Evolutionary conservation across 2,329 filamentous ascomycete genomes (phyloP).

Genomic region (Ambrosiella cleistominuta): DNA sequence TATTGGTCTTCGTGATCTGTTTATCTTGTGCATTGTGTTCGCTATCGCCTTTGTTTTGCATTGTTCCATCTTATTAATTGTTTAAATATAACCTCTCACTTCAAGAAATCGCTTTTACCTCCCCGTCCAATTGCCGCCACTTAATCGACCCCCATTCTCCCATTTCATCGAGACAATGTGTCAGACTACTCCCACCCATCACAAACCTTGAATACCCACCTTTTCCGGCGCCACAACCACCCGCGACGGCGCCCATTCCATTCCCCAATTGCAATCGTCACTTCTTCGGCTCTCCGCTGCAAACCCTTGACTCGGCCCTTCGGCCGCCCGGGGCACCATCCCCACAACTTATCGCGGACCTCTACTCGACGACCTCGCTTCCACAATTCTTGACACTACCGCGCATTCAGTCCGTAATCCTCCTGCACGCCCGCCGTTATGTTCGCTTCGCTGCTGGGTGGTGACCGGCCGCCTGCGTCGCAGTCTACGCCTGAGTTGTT

Average conservation of each 20-base stretch:
- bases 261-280: background rate
- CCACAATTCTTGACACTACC: background rate
- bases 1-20: background rate
- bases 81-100: background rate
- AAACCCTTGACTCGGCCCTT: background rate
- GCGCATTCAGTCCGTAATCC: too few species aligned
- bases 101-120: background rate
- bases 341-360: background rate
- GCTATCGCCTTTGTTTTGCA: background rate
- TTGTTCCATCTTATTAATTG: background rate
- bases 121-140: background rate
- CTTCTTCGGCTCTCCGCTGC: background rate
- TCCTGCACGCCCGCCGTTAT: background rate
- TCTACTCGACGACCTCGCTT: background rate
- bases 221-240: background rate
- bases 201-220: background rate
- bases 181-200: background rate
- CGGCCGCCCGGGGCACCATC: background rate
- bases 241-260: background rate
- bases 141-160: background rate
- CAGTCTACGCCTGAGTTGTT: constrained; percentile 8
- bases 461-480: constrained; percentile 4
- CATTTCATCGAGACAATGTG: background rate
- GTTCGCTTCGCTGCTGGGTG: constrained; percentile 7
- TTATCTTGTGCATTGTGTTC: background rate